A percentile compares a stretch with the other conserved stretches of the same genome.
These are phyloP conservation scores for Besnoitia besnoiti DNA, from an alignment of 169 alveolate genomes.

Conservation along the genomic window DNA sequence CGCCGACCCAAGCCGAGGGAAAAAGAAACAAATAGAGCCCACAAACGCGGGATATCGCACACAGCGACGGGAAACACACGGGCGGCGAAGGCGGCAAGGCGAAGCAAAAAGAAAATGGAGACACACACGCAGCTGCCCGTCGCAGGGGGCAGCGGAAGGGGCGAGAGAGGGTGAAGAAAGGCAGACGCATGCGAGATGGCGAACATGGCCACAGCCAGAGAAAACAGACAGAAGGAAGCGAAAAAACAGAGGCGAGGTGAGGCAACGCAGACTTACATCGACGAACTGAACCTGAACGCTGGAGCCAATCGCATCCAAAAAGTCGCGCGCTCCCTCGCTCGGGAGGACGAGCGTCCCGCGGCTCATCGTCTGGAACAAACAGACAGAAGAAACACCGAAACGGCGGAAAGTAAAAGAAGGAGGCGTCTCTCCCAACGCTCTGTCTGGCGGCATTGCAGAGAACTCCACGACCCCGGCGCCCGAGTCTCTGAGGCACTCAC, in stretches of 20 bases:
- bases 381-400: neutral
- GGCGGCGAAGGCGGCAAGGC: neutral
- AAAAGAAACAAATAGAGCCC: neutral
- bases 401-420: neutral
- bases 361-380: conserved; percentile 82
- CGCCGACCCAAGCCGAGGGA: no score
- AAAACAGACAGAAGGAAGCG: neutral
- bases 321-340: conserved; percentile 89
- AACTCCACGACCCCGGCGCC: no score
- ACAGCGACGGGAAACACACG: neutral
- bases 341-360: conserved; percentile 93
- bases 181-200: neutral
- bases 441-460: no score
- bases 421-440: neutral
- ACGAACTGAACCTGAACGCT: conserved; percentile 86
- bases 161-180: neutral
- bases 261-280: conserved; percentile 72
- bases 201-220: neutral
- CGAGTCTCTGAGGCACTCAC: no score
- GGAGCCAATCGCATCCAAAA: conserved; percentile 86
- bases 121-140: no score
- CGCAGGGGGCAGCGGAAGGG: neutral
- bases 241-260: neutral
- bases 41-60: neutral
- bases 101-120: neutral